These are phyloP conservation scores for Cryptosporidium ubiquitum DNA, from an alignment of 169 alveolate genomes.

Conservation along the genomic window DNA sequence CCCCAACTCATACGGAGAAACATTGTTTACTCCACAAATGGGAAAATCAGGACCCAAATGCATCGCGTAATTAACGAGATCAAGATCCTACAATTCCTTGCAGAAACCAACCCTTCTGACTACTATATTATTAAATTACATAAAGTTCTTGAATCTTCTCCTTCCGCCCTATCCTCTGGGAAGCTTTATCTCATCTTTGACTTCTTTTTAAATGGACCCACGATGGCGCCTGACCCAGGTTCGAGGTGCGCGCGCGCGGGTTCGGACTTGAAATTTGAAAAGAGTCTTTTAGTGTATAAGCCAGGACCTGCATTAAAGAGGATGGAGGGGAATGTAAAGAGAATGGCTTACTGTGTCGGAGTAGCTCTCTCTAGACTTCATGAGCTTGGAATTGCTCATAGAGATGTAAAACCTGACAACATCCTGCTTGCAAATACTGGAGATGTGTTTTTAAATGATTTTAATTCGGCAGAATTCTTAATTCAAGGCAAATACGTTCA, in stretches of 20 bases:
- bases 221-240: constrained; percentile 36
- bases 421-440: constrained; percentile 75
- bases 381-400: constrained; percentile 77
- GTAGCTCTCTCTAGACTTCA: constrained; percentile 77
- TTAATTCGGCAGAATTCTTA: constrained; percentile 77
- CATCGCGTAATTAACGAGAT: constrained; percentile 63
- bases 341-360: constrained; percentile 31
- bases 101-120: not conserved
- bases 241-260: not conserved
- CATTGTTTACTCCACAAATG: constrained; percentile 20
- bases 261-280: not conserved
- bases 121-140: constrained; percentile 32
- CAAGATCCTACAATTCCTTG: constrained; percentile 21
- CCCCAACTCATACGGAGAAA: constrained; percentile 36
- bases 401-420: constrained; percentile 82
- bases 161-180: not conserved
- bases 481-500: constrained; percentile 68
- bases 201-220: constrained; percentile 40
- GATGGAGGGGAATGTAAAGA: constrained; percentile 3
- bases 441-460: constrained; percentile 76
- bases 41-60: constrained; percentile 47
- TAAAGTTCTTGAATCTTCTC: constrained; percentile 47
- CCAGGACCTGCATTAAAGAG: constrained; percentile 2
- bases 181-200: constrained; percentile 52
- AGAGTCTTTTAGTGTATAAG: not conserved